phyloP scores from a whole-genome alignment of 768 basidiomycete species.

The Coprinopsis marcescibilis region DNA sequence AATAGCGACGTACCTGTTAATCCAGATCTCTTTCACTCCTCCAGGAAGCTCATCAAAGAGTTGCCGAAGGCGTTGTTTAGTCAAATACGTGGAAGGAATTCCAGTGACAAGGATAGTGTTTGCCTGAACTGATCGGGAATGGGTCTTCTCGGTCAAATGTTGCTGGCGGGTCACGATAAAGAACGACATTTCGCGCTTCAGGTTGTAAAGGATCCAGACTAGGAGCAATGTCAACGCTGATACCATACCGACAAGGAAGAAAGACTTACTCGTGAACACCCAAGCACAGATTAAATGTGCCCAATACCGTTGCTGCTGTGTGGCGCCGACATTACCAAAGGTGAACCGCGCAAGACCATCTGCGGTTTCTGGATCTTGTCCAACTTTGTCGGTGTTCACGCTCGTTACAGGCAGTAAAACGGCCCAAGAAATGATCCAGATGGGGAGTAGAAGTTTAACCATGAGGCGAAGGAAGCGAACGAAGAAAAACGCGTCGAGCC shows the following conservation, averaged over 20 bases:
- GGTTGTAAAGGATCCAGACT: conserved; percentile 86
- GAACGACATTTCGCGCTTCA: conserved; percentile 73
- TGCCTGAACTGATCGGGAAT: conserved; percentile 78
- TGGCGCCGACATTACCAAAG: conserved; percentile 66
- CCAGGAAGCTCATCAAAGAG: conserved; percentile 85
- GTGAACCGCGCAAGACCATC: conserved; percentile 65
- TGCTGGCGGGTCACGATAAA: conserved; percentile 79
- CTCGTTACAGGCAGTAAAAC: conserved; percentile 75
- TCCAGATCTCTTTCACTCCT: conserved; percentile 87
- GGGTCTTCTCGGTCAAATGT: conserved; percentile 68
- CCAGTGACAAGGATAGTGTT: conserved; percentile 89
- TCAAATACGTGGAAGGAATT: conserved; percentile 74
- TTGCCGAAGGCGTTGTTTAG: conserved; percentile 55
- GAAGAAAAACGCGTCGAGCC: conserved; percentile 90
- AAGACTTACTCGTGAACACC: conserved; percentile 65
- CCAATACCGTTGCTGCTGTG: conserved; percentile 55
- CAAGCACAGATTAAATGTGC: conserved; percentile 77
- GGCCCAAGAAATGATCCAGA: conserved; percentile 87
- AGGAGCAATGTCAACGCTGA: neutral
- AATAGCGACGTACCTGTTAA: conserved; percentile 59
- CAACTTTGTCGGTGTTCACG: conserved; percentile 38
- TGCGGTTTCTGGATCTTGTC: neutral
- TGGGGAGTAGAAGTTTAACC: conserved; percentile 75
- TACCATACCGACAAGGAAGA: neutral
- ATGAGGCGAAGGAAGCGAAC: conserved; percentile 87